Evolutionary conservation across 192 early-diverging fungal species (phyloP).

Genomic region (Entophlyctis helioformis): DNA sequence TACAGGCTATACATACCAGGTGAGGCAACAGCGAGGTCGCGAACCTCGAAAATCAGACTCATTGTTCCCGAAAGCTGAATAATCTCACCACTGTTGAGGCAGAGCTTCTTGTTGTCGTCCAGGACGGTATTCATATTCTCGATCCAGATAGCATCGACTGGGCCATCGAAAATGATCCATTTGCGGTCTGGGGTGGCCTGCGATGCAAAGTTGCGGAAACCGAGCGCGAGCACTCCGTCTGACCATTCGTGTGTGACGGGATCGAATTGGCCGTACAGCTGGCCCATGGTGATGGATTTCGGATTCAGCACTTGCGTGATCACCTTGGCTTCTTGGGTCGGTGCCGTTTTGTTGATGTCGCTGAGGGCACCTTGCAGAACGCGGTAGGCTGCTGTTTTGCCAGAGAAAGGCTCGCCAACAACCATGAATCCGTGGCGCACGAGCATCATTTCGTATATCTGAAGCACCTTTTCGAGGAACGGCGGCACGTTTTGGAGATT

Average conservation of each 20-base stretch:
- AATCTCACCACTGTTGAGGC: conserved; percentile 48
- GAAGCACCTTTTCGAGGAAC: conserved; percentile 45
- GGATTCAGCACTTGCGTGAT: conserved; percentile 34
- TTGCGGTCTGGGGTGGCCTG: conserved; percentile 38
- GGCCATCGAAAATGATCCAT: conserved; percentile 53
- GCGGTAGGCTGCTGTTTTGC: conserved; percentile 40
- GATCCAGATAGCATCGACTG: conserved; percentile 56
- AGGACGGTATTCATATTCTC: conserved; percentile 53
- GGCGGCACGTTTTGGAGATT: conserved; percentile 43
- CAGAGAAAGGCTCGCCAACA: conserved; percentile 42
- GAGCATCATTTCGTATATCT: conserved; percentile 56
- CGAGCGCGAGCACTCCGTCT: conserved; percentile 44
- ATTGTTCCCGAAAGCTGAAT: conserved; percentile 48
- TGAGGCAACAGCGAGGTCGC: conserved; percentile 46
- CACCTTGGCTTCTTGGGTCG: conserved; percentile 36
- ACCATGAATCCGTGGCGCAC: conserved; percentile 51
- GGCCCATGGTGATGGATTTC: conserved; percentile 54
- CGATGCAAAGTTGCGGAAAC: conserved; percentile 46
- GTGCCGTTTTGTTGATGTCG: conserved; percentile 32
- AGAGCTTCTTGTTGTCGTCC: conserved; percentile 50
- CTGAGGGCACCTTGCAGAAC: conserved; percentile 37
- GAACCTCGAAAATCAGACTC: conserved; percentile 52
- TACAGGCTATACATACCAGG: conserved; percentile 31
- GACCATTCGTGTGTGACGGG: conserved; percentile 50
- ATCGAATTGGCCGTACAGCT: conserved; percentile 52